phyloP scores from a whole-genome alignment of 129 eudicot genomes.

The Deinandra increscens region DNA sequence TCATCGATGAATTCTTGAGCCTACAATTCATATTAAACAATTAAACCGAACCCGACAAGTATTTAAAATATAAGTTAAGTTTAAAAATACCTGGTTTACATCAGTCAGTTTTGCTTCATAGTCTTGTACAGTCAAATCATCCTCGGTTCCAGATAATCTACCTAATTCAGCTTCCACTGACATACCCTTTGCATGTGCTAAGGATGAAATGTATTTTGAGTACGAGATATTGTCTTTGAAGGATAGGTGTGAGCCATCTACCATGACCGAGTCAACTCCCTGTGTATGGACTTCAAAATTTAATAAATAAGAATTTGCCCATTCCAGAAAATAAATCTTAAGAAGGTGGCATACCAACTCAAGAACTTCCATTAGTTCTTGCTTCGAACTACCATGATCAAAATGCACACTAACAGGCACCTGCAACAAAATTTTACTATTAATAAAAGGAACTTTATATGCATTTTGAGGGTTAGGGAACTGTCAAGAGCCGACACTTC shows the following conservation, averaged over 20 bases:
- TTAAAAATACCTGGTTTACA: constrained; percentile 57
- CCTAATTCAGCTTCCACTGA: constrained; percentile 96
- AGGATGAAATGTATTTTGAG: constrained; percentile 63
- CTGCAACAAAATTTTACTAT: constrained; percentile 35
- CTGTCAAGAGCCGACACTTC: neutral
- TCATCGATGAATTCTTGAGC: constrained; percentile 82
- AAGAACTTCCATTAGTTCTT: constrained; percentile 76
- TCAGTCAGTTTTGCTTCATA: constrained; percentile 89
- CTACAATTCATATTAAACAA: constrained; percentile 39
- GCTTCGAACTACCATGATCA: constrained; percentile 92
- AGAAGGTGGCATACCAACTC: constrained; percentile 57
- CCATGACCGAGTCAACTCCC: constrained; percentile 97
- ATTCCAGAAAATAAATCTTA: neutral
- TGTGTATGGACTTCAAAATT: constrained; percentile 31
- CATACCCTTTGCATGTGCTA: constrained; percentile 73
- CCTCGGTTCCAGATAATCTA: constrained; percentile 96
- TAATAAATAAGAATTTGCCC: neutral
- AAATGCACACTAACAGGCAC: constrained; percentile 95
- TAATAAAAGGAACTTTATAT: neutral
- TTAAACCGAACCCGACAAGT: neutral
- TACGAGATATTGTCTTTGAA: constrained; percentile 70
- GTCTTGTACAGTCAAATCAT: constrained; percentile 88
- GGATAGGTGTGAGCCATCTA: constrained; percentile 89
- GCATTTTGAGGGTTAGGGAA: constrained; percentile 5
- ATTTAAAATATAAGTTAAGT: neutral